phyloP scores from a whole-genome alignment of 1,284 basidiomycete species.

The Phaffia rhodozyma region DNA sequence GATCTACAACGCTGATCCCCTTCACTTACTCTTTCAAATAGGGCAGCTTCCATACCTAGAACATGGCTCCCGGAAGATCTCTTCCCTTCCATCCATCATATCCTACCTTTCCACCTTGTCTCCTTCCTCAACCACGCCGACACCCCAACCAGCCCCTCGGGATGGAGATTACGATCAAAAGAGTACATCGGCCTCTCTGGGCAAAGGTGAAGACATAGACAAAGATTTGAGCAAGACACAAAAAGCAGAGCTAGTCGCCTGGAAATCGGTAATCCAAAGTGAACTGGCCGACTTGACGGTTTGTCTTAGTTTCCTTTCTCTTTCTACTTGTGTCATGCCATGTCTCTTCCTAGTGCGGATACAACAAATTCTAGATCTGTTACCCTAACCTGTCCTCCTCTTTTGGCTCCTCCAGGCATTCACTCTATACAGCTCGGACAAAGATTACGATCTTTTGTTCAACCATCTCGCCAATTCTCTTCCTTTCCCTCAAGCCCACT shows the following conservation, averaged over 20 bases:
- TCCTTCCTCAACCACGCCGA: not conserved
- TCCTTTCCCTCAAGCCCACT: slow-evolving; percentile 28
- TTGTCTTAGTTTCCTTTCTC: slow-evolving; percentile 12
- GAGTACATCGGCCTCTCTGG: not conserved
- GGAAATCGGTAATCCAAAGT: slow-evolving; percentile 31
- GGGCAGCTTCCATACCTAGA: slow-evolving; percentile 17
- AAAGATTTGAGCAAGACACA: slow-evolving; percentile 21
- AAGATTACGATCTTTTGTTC: slow-evolving; percentile 27
- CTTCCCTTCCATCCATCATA: slow-evolving; percentile 1
- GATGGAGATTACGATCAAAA: not conserved
- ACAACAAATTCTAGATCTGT: too few relatives aligned
- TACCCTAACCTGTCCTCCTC: not conserved
- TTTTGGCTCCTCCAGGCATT: slow-evolving; percentile 26
- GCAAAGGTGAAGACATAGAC: slow-evolving; percentile 22
- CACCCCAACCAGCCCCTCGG: not conserved
- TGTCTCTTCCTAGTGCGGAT: not conserved
- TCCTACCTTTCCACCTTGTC: slow-evolving; percentile 9
- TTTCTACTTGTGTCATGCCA: not conserved
- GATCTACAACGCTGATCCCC: not conserved
- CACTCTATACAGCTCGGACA: slow-evolving; percentile 31
- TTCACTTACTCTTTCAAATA: not conserved
- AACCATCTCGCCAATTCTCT: slow-evolving; percentile 25
- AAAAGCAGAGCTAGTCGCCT: slow-evolving; percentile 25
- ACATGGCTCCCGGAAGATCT: slow-evolving; percentile 7
- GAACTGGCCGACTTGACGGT: slow-evolving; percentile 31